Conservation (phyloP, 345 rosid genomes). For the Hibiscus trionum region DNA sequence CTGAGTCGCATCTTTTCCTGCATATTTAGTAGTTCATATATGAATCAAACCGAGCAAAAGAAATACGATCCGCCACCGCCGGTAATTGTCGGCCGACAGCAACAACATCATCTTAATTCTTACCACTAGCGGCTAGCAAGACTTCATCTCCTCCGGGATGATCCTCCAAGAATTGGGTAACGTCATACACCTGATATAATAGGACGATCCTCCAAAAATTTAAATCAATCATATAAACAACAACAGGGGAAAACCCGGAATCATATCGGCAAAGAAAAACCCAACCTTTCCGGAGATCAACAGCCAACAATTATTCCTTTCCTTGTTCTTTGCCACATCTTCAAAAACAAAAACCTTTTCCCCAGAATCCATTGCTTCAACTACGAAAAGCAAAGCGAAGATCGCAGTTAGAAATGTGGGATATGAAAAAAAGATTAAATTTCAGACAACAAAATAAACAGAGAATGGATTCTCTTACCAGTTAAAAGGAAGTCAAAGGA, state of each 20-base stretch:
- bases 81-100: not conserved
- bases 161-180: constrained; percentile 70
- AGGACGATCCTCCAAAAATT: no score
- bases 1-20: constrained; percentile 72
- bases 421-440: not conserved
- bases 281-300: constrained; percentile 49
- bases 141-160: constrained; percentile 89
- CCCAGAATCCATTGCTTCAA: constrained; percentile 23
- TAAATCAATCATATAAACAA: no score
- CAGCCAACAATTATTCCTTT: constrained; percentile 55
- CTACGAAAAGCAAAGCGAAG: not conserved
- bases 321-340: constrained; percentile 48
- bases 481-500: not conserved
- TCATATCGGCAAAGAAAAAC: no score
- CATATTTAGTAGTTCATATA: not conserved
- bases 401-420: not conserved
- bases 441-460: not conserved
- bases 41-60: not conserved
- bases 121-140: constrained; percentile 68
- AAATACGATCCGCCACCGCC: not conserved
- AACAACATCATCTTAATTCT: not conserved
- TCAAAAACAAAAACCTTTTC: constrained; percentile 32
- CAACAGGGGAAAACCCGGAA: no score
- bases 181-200: constrained; percentile 63
- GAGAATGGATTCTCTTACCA: not conserved